phyloP scores from a whole-genome alignment of 1,284 basidiomycete species.

The Ceratobasidium sp. region DNA sequence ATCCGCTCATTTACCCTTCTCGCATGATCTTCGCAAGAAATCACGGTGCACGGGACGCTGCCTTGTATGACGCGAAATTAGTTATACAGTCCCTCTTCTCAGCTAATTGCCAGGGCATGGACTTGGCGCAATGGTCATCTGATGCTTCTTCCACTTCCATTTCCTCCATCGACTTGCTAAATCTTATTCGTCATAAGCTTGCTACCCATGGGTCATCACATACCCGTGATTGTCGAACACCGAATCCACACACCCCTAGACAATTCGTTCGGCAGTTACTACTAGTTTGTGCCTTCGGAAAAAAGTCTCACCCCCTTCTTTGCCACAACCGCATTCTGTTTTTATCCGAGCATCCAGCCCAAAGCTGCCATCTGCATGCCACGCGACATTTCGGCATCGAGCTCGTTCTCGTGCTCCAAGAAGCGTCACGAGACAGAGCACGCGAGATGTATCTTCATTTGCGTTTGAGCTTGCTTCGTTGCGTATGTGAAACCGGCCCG shows the following conservation, averaged over 20 bases:
- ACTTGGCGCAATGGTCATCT: slow-evolving; percentile 11
- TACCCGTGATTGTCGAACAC: not conserved
- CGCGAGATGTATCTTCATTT: slow-evolving; percentile 4
- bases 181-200: not conserved
- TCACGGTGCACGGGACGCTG: not conserved
- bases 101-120: not conserved
- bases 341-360: slow-evolving; percentile 15
- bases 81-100: not conserved
- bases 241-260: not conserved
- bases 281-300: not conserved
- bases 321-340: not conserved
- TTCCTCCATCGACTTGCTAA: not conserved
- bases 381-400: not conserved
- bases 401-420: not conserved
- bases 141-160: not conserved
- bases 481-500: slow-evolving; percentile 9
- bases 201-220: not conserved
- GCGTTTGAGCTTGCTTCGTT: not conserved
- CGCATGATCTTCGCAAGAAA: slow-evolving; percentile 28
- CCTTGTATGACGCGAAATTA: not conserved
- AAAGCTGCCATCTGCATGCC: not conserved
- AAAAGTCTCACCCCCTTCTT: not conserved
- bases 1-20: no score
- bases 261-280: not conserved
- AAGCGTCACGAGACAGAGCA: slow-evolving; percentile 1